phyloP scores from a whole-genome alignment of 805 yeast genomes.

The Ogataea degrootiae region DNA sequence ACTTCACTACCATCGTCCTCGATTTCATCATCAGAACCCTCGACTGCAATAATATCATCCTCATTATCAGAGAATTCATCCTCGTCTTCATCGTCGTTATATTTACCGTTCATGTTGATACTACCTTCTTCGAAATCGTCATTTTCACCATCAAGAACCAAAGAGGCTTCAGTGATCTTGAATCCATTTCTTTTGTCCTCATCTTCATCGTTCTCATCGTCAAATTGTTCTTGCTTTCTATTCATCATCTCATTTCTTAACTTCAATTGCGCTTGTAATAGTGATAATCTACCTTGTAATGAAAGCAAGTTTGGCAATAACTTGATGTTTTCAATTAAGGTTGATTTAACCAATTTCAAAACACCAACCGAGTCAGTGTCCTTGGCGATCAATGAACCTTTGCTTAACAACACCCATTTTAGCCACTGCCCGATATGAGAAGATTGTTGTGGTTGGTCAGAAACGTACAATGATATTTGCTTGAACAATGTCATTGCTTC shows the following conservation, averaged over 20 bases:
- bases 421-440: slow-evolving; percentile 59
- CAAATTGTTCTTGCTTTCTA: slow-evolving; percentile 19
- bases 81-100: slow-evolving; percentile 12
- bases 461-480: slow-evolving; percentile 40
- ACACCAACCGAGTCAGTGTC: slow-evolving; percentile 49
- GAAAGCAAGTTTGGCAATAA: slow-evolving; percentile 66
- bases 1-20: slow-evolving; percentile 4
- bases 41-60: slow-evolving; percentile 22
- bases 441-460: slow-evolving; percentile 46
- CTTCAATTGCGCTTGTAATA: slow-evolving; percentile 70
- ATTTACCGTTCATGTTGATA: neutral
- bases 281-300: slow-evolving; percentile 79
- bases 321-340: slow-evolving; percentile 51
- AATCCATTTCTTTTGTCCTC: slow-evolving; percentile 25
- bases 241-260: slow-evolving; percentile 52
- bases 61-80: slow-evolving; percentile 13
- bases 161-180: slow-evolving; percentile 16
- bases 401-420: slow-evolving; percentile 69
- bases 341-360: slow-evolving; percentile 51
- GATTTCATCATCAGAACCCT: slow-evolving; percentile 2
- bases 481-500: slow-evolving; percentile 42
- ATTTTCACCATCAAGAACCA: slow-evolving; percentile 28
- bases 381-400: slow-evolving; percentile 59
- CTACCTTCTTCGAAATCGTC: slow-evolving; percentile 12
- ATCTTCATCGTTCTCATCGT: slow-evolving; percentile 18